Conservation (phyloP, 2,329 filamentous ascomycete species). For the Bipolaris zeicola region DNA sequence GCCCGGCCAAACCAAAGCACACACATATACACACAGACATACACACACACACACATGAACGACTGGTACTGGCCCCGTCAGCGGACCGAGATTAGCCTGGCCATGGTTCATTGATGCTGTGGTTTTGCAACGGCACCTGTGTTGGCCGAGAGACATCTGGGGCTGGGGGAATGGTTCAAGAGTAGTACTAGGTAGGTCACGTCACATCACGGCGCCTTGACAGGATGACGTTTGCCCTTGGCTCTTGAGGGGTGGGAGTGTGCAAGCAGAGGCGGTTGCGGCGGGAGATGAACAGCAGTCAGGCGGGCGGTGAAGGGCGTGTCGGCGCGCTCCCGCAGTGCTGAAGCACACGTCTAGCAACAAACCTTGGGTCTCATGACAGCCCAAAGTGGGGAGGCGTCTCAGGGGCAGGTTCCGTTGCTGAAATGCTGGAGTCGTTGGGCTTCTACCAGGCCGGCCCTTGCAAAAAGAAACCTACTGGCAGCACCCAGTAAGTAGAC, state of each 20-base stretch:
- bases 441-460: not conserved
- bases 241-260: not conserved
- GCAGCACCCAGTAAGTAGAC: no score
- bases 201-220: slow-evolving; percentile 12
- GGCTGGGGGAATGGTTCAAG: not conserved
- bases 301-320: slow-evolving; percentile 21
- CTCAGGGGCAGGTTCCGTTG: slow-evolving; percentile 21
- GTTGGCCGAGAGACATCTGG: slow-evolving; percentile 1
- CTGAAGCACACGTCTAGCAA: slow-evolving; percentile 24
- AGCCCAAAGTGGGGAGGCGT: slow-evolving; percentile 22
- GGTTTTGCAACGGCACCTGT: not conserved
- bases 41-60: slow-evolving; percentile 22
- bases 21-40: slow-evolving; percentile 21
- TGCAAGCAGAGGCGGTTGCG: slow-evolving; percentile 8
- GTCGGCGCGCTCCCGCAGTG: slow-evolving; percentile 38
- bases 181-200: not conserved
- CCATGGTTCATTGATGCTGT: slow-evolving; percentile 10
- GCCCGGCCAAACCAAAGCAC: slow-evolving; percentile 13
- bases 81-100: slow-evolving; percentile 42
- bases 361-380: slow-evolving; percentile 26
- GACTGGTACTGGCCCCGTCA: slow-evolving; percentile 22
- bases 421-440: not conserved
- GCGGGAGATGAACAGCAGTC: slow-evolving; percentile 28
- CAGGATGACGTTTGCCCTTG: slow-evolving; percentile 13
- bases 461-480: no score